Conservation (phyloP, 192 early-diverging fungal species). For the Lunasporangiospora selenospora region DNA sequence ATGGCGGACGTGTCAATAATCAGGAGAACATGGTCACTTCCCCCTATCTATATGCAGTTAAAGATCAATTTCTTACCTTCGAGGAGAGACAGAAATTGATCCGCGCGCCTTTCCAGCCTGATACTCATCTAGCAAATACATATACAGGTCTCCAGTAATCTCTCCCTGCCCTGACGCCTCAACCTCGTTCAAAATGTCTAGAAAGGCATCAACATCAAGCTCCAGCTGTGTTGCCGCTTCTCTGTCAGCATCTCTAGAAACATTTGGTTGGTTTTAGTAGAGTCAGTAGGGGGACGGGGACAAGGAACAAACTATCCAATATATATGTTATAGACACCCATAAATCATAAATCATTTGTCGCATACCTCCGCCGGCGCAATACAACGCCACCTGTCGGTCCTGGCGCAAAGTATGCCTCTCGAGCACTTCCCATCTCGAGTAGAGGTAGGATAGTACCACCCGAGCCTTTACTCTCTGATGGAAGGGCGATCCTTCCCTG, state of each 20-base stretch:
- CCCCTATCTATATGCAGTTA: background rate
- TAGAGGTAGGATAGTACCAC: no score
- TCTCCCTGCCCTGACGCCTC: constrained; percentile 52
- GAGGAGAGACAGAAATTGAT: constrained; percentile 44
- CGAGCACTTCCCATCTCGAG: constrained; percentile 50
- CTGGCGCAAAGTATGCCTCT: constrained; percentile 61
- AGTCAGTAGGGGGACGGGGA: no score
- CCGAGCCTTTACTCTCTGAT: no score
- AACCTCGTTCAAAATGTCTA: constrained; percentile 66
- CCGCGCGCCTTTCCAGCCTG: constrained; percentile 54
- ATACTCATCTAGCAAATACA: constrained; percentile 78
- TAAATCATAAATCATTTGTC: constrained; percentile 37
- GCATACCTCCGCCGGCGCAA: constrained; percentile 53
- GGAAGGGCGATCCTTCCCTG: constrained; percentile 2
- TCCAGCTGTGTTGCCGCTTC: constrained; percentile 46
- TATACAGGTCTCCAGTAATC: constrained; percentile 75
- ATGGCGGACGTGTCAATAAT: background rate
- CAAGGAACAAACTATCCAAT: no score
- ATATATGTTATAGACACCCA: no score
- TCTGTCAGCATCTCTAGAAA: constrained; percentile 11
- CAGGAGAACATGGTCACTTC: background rate
- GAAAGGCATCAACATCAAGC: constrained; percentile 66
- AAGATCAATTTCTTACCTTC: constrained; percentile 45
- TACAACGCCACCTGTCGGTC: constrained; percentile 56
- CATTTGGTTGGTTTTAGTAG: constrained; percentile 33